Conservation (phyloP, 441 rosid species). For the Corymbia calophylla region DNA sequence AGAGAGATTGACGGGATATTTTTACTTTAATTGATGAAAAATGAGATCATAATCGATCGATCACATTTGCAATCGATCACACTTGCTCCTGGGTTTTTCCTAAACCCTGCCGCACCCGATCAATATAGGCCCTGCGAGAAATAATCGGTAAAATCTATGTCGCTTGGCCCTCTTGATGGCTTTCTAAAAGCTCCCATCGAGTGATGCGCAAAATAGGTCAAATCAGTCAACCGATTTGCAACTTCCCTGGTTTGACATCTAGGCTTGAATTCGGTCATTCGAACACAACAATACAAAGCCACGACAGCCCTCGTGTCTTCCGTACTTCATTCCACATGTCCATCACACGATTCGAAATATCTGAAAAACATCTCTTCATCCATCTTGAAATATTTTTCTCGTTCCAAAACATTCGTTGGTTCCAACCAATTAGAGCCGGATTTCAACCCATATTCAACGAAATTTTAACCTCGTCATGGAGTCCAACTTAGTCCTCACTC, state of each 20-base stretch:
- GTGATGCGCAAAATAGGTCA: neutral
- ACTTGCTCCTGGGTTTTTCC: rapidly evolving
- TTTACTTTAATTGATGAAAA: neutral
- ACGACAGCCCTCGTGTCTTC: neutral
- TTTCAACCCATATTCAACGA: neutral
- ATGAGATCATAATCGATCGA: neutral
- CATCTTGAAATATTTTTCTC: neutral
- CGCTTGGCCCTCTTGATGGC: rapidly evolving
- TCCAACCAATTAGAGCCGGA: neutral
- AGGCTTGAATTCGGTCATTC: neutral
- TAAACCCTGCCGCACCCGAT: rapidly evolving
- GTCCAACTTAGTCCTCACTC: neutral
- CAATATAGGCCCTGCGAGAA: neutral
- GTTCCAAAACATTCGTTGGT: rapidly evolving
- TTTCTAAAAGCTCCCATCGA: neutral
- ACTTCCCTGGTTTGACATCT: rapidly evolving
- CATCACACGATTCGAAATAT: neutral
- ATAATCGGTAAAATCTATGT: neutral
- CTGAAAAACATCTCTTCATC: neutral
- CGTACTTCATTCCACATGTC: neutral
- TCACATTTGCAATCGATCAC: neutral
- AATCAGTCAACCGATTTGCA: neutral
- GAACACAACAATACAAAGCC: neutral
- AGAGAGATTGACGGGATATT: neutral
- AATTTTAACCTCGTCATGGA: neutral